phyloP scores from a whole-genome alignment of 345 rosid genomes.

The Arabidopsis arenosa region DNA sequence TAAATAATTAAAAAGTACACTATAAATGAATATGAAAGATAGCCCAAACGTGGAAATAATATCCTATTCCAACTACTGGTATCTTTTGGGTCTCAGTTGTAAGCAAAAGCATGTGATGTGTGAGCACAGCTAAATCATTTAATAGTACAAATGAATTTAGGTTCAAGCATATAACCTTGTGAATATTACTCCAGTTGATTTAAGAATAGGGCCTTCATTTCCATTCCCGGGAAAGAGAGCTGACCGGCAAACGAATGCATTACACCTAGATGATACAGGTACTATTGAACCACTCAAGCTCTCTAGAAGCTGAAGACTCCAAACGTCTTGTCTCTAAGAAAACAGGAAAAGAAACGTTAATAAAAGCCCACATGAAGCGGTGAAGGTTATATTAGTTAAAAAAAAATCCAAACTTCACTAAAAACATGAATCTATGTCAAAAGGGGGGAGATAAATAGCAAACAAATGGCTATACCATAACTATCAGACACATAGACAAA shows the following conservation, averaged over 20 bases:
- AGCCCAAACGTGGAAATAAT: background rate
- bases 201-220: conserved; percentile 56
- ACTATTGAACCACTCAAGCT: conserved; percentile 47
- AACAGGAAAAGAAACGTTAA: conserved; percentile 34
- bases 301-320: conserved; percentile 62
- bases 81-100: conserved; percentile 13
- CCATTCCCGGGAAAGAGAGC: conserved; percentile 58
- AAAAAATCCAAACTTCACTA: background rate
- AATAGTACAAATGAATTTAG: conserved; percentile 12
- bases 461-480: background rate
- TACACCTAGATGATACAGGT: conserved; percentile 54
- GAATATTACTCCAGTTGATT: conserved; percentile 55
- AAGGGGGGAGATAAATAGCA: background rate
- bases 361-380: background rate
- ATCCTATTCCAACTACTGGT: conserved; percentile 6
- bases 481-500: background rate
- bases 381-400: background rate
- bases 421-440: background rate
- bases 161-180: conserved; percentile 51
- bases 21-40: background rate
- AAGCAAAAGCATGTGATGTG: conserved; percentile 14
- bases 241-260: conserved; percentile 63
- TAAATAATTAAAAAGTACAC: background rate
- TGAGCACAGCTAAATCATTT: background rate
- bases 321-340: conserved; percentile 61